Evolutionary conservation across 169 alveolate species (phyloP).

Genomic region (Cryptosporidium ubiquitum): DNA sequence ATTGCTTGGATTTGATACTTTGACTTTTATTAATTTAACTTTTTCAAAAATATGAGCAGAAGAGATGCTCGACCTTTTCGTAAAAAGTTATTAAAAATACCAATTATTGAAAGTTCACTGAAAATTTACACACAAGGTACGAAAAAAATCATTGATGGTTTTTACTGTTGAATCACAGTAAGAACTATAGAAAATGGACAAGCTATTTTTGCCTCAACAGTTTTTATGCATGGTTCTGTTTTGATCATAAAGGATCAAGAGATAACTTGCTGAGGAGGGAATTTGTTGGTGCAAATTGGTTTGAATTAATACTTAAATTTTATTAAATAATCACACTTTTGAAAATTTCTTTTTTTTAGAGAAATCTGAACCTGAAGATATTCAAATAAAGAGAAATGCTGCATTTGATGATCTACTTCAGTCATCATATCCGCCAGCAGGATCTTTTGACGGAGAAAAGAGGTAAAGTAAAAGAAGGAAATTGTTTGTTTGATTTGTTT

Average conservation of each 20-base stretch:
- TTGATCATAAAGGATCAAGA: neutral
- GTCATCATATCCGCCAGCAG: neutral
- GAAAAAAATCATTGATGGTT: neutral
- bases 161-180: neutral
- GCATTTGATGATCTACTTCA: neutral
- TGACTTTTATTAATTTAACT: neutral
- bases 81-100: neutral
- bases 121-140: neutral
- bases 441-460: slow-evolving; percentile 22
- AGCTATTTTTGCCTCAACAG: neutral
- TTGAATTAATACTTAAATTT: neutral
- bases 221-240: neutral
- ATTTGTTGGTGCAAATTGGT: neutral
- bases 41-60: neutral
- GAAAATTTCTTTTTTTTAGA: neutral
- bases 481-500: neutral
- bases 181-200: neutral
- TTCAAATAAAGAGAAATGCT: neutral
- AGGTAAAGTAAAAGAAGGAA: neutral
- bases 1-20: neutral
- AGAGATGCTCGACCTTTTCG: neutral
- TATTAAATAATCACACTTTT: neutral
- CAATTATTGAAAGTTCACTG: neutral
- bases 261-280: neutral
- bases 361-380: neutral